A percentile compares a stretch with the other conserved stretches of the same genome.
Conservation (phyloP, 805 yeast genomes). For the Sporopachydermia quercuum region DNA sequence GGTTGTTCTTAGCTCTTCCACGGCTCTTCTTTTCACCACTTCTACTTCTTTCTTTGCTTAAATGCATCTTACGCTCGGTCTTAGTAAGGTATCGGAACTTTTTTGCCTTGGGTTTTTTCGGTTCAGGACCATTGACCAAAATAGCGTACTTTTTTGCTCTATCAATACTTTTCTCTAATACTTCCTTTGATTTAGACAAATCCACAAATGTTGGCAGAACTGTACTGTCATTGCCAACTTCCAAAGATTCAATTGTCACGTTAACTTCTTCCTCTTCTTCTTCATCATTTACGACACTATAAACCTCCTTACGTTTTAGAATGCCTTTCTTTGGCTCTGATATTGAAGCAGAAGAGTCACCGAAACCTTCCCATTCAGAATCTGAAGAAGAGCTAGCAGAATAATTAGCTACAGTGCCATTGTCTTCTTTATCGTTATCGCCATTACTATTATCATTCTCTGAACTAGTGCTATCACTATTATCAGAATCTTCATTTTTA, state of each 20-base stretch:
- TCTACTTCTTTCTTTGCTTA: conserved; percentile 27
- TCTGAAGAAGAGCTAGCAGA: conserved; percentile 27
- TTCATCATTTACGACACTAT: conserved; percentile 21
- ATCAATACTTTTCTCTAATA: conserved; percentile 57
- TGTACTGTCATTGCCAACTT: conserved; percentile 27
- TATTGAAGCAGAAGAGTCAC: conserved; percentile 6
- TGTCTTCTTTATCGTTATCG: conserved; percentile 27
- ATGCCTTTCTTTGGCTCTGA: conserved; percentile 22
- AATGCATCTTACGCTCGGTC: conserved; percentile 51
- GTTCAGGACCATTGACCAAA: conserved; percentile 37
- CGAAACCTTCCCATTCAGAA: conserved; percentile 25
- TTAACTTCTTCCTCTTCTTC: conserved; percentile 16
- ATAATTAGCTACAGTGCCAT: too few relatives aligned
- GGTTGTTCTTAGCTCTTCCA: too few relatives aligned
- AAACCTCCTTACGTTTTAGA: conserved; percentile 29
- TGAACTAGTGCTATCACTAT: conserved; percentile 12
- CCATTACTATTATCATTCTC: conserved; percentile 9
- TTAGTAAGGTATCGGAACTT: conserved; percentile 83
- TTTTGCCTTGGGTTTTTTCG: conserved; percentile 35
- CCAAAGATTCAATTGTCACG: conserved; percentile 20
- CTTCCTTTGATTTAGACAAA: conserved; percentile 47
- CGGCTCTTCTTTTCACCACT: conserved; percentile 20
- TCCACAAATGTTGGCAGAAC: conserved; percentile 54
- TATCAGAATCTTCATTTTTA: conserved; percentile 12
- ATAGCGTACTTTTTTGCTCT: conserved; percentile 78